Evolutionary conservation across 257 asterid species (phyloP).

Genomic region (Penstemon barbatus): DNA sequence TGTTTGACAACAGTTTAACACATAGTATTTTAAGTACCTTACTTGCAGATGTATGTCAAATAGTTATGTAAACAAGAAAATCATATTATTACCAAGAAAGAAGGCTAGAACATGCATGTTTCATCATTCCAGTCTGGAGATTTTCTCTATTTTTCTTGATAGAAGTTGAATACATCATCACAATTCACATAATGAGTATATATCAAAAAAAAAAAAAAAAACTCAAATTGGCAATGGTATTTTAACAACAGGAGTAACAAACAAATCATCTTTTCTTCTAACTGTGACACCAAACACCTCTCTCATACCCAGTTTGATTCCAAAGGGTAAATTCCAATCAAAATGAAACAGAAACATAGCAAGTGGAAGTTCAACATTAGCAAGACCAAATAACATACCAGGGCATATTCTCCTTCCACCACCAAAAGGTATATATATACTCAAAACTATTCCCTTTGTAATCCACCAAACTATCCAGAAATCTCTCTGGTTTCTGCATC

Average conservation of each 20-base stretch:
- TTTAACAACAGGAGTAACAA: constrained; percentile 15
- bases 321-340: constrained; percentile 29
- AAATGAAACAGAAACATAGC: constrained; percentile 29
- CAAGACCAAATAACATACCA: constrained; percentile 24
- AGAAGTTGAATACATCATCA: too few relatives aligned
- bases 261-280: constrained; percentile 20
- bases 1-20: too few relatives aligned
- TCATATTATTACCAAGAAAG: too few relatives aligned
- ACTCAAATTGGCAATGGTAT: constrained; percentile 2
- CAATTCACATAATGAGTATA: too few relatives aligned
- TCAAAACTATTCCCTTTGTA: constrained; percentile 12
- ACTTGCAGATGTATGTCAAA: too few relatives aligned
- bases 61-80: too few relatives aligned
- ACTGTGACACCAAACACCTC: constrained; percentile 27
- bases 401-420: constrained; percentile 39
- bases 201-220: too few relatives aligned
- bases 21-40: too few relatives aligned
- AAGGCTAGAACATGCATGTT: too few relatives aligned
- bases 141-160: too few relatives aligned
- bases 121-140: too few relatives aligned
- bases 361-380: constrained; percentile 24
- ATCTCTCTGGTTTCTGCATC: constrained; percentile 30
- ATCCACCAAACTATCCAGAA: constrained; percentile 6
- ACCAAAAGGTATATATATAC: constrained; percentile 24
- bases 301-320: constrained; percentile 26